phyloP scores from a whole-genome alignment of 176 grass and related monocot genomes.

The Zea mays region Zm-B73-REFERENCE-NAM-5.0 NC_050097.1:12858001-12858500 shows the following conservation, averaged over 20 bases:
- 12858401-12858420: not conserved
- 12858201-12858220: not conserved
- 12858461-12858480: not conserved
- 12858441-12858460: not conserved
- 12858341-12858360: too few relatives aligned
- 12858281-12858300: not conserved
- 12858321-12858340: too few relatives aligned
- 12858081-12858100: not conserved
- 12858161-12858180: not conserved
- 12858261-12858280: not conserved
- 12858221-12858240: not conserved
- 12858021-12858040: constrained; percentile 91
- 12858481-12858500: not conserved
- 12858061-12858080: not conserved
- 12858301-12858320: too few relatives aligned
- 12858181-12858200: not conserved
- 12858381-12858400: not conserved
- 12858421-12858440: not conserved
- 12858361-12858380: not conserved
- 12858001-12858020: constrained; percentile 77
- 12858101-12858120: constrained; percentile 6
- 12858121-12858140: not conserved
- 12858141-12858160: not conserved
- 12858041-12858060: not conserved
- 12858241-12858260: not conserved